Conservation (phyloP, 768 basidiomycete species). For the Pisolithus orientalis region DNA sequence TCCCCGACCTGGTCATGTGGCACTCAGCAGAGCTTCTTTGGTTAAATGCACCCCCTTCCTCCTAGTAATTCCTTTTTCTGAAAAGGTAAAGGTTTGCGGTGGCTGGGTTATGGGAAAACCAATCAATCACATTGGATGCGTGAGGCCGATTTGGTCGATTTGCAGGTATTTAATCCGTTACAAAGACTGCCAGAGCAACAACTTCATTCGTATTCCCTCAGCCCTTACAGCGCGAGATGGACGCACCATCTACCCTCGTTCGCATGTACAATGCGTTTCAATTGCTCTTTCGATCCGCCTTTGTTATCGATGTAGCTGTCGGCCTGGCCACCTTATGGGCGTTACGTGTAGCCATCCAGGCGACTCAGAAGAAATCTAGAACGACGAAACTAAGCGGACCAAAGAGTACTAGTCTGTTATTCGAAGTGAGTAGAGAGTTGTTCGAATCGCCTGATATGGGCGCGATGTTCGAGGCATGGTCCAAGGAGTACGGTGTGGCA, state of each 20-base stretch:
- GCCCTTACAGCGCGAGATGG: background rate
- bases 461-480: slow-evolving; percentile 38
- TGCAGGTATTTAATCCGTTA: too few species aligned
- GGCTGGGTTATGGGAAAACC: background rate
- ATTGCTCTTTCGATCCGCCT: slow-evolving; percentile 2
- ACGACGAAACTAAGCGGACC: background rate
- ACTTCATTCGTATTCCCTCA: background rate
- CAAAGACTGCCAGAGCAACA: too few species aligned
- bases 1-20: background rate
- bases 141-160: too few species aligned
- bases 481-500: slow-evolving; percentile 37
- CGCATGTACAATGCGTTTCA: background rate
- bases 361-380: background rate
- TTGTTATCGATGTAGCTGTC: background rate
- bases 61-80: background rate
- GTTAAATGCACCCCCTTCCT: background rate
- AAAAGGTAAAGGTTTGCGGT: background rate
- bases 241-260: background rate
- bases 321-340: background rate
- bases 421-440: background rate
- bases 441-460: background rate
- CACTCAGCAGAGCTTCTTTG: background rate
- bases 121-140: too few species aligned
- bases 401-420: background rate
- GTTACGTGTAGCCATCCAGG: background rate